A percentile compares a stretch with the other conserved stretches of the same genome.
phyloP scores from a whole-genome alignment of 805 yeast species.

The Candida gorgasii region DNA sequence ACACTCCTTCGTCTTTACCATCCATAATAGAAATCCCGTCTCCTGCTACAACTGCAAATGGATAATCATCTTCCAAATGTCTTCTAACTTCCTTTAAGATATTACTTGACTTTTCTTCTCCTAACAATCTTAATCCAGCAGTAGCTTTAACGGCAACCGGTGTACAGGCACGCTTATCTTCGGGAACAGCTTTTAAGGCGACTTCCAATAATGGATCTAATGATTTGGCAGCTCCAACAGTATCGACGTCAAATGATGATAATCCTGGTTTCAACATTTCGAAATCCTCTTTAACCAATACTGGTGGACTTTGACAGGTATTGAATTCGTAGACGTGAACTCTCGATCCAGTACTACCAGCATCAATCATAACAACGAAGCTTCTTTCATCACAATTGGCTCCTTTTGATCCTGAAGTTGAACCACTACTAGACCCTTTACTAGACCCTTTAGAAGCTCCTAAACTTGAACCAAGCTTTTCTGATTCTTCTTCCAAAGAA shows the following conservation, averaged over 20 bases:
- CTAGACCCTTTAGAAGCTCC: background rate
- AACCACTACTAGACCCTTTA: slow-evolving; percentile 3
- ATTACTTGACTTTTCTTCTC: slow-evolving; percentile 66
- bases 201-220: slow-evolving; percentile 76
- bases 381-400: slow-evolving; percentile 44
- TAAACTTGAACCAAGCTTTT: slow-evolving; percentile 1
- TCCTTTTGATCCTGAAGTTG: slow-evolving; percentile 1
- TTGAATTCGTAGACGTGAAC: slow-evolving; percentile 92
- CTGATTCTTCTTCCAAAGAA: slow-evolving; percentile 9
- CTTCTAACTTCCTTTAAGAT: slow-evolving; percentile 75
- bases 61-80: slow-evolving; percentile 78
- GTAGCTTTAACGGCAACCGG: slow-evolving; percentile 98
- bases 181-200: slow-evolving; percentile 80
- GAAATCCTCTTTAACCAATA: slow-evolving; percentile 74
- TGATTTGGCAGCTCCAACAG: slow-evolving; percentile 85
- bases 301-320: slow-evolving; percentile 83
- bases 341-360: slow-evolving; percentile 97
- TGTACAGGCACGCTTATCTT: slow-evolving; percentile 70
- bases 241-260: slow-evolving; percentile 78
- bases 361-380: slow-evolving; percentile 93
- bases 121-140: slow-evolving; percentile 89
- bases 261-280: slow-evolving; percentile 92
- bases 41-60: slow-evolving; percentile 86
- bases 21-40: slow-evolving; percentile 93
- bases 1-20: slow-evolving; percentile 97